phyloP scores from a whole-genome alignment of 2,329 filamentous ascomycete genomes.

The Ilyonectria robusta region DNA sequence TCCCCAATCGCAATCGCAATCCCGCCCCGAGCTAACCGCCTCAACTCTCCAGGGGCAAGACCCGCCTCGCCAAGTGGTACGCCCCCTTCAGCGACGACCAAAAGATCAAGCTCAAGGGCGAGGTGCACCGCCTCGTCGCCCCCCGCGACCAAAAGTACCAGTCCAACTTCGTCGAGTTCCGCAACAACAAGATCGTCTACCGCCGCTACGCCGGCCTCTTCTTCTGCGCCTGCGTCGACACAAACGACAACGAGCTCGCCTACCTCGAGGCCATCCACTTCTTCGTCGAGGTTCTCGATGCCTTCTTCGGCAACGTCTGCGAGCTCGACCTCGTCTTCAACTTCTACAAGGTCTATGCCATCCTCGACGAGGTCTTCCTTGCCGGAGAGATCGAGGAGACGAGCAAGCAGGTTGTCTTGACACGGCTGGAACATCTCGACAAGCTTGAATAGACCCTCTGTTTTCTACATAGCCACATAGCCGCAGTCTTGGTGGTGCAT shows the following conservation, averaged over 20 bases:
- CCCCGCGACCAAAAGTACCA: constrained; percentile 99
- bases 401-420: constrained; percentile 97
- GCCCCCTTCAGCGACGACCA: constrained; percentile 98
- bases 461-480: neutral
- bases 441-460: constrained; percentile 80
- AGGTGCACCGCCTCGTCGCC: constrained; percentile 97
- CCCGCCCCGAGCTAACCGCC: constrained; percentile 2
- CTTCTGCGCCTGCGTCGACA: constrained; percentile 99
- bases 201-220: constrained; percentile 97
- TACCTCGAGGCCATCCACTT: constrained; percentile 99
- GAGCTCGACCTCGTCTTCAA: constrained; percentile 93
- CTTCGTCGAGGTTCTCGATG: constrained; percentile 98
- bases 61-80: constrained; percentile 98
- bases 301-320: constrained; percentile 99
- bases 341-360: constrained; percentile 94
- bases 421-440: constrained; percentile 93
- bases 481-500: neutral
- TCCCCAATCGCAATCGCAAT: neutral
- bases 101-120: constrained; percentile 99
- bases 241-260: constrained; percentile 97
- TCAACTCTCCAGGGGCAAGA: constrained; percentile 83
- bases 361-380: constrained; percentile 97
- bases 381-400: constrained; percentile 99
- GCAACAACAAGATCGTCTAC: constrained; percentile 97
- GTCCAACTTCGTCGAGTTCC: constrained; percentile 98